Base-by-base conservation (phyloP, 805 yeast species). In the Candida berthetii region DNA sequence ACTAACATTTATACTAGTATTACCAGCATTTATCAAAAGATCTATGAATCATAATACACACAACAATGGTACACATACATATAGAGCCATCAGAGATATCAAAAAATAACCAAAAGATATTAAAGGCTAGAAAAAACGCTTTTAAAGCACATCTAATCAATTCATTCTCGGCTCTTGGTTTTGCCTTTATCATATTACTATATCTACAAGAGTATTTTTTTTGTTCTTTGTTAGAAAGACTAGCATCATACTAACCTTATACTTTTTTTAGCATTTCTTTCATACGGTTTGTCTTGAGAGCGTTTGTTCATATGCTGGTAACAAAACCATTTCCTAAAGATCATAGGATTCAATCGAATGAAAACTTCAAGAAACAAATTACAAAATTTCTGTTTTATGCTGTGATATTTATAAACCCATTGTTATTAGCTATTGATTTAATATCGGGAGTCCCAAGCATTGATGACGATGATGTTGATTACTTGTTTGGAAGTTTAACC, bases 271-370 rank as follows among this genome's bases (percentile, higher is more conserved):
- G 55, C 25, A 44, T 46, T 3, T 55, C 60, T 1, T 55, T 55
- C 14, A 35, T 52, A 7, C 46, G 60, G 3, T 54, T 69, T 4
- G 31, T 54, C 2, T 19, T 64, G 10, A 53, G 78, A 48, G 44
- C 61, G 10, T 45, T 58, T 4, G 55, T 66, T 1, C 76, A 72
- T 36, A 55, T 66, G 7, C 49, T 69, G 15, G 40, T 71, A 24
- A 44, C 66, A 1, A 59, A 63, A 19, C 74, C 78, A 1, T 74
- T 72, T 40, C 69, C 72, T 0, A 40, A 56, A n/a, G 55, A 58
- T 17, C n/a, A 36, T 4, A 57, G 51, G 18, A 36, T 61, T 16
- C 52, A 49, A 20, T 44, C 56, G 17, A 42, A 57, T 3, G 48
- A 50, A 5, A 35, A 42, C 4, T 43, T 48, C 9, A 52, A 44